A percentile compares a stretch with the other conserved stretches of the same genome.
Conservation (phyloP, 345 rosid species). For the Gossypium turneri region DNA sequence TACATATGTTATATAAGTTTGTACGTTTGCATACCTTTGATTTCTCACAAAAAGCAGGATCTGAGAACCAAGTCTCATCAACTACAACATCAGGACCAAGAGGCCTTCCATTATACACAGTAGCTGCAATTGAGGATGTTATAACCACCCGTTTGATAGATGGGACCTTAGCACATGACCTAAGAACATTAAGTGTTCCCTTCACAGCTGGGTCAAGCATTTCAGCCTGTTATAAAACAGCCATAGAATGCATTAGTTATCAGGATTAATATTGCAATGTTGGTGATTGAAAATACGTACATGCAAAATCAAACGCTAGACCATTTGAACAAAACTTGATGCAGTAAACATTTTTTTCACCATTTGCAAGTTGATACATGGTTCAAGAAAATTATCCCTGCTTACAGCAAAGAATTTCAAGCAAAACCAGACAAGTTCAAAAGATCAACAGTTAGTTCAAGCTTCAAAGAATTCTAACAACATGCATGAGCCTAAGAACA, state of each 20-base stretch:
- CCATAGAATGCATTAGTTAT: background rate
- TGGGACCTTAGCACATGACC: slow-evolving; percentile 33
- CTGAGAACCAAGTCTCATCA: slow-evolving; percentile 50
- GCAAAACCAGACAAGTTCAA: background rate
- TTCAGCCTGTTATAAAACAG: slow-evolving; percentile 9
- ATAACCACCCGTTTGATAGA: slow-evolving; percentile 47
- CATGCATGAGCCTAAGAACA: background rate
- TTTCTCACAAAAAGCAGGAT: slow-evolving; percentile 29
- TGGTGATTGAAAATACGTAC: background rate
- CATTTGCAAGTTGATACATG: background rate
- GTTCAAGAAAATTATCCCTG: background rate
- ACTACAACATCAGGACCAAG: slow-evolving; percentile 26
- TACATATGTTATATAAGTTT: background rate
- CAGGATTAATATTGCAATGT: background rate
- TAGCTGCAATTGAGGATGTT: slow-evolving; percentile 49
- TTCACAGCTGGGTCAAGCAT: slow-evolving; percentile 45
- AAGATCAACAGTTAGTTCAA: background rate
- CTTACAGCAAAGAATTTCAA: background rate
- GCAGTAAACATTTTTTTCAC: background rate
- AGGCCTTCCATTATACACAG: slow-evolving; percentile 27
- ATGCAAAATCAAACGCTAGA: background rate
- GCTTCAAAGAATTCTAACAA: background rate
- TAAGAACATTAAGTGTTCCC: slow-evolving; percentile 48
- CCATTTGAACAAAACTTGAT: background rate
- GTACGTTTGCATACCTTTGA: slow-evolving; percentile 16